These are phyloP conservation scores for Pythium dissimile DNA, from an alignment of 352 stramenopile species.

Conservation along the genomic window DNA sequence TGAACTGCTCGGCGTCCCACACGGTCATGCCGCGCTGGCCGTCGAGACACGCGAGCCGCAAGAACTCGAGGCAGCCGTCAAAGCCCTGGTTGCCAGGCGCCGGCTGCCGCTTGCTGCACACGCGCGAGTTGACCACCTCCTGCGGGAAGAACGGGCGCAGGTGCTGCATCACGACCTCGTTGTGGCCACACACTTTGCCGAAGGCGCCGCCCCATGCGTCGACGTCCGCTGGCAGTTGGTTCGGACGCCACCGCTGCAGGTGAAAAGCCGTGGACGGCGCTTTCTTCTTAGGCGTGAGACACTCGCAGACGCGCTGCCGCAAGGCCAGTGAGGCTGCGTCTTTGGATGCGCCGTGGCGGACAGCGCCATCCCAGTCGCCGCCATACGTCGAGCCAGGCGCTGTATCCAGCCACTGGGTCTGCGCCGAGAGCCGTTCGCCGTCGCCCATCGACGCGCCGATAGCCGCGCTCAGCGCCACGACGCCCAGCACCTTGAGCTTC, in stretches of 20 bases:
- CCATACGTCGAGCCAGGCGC: conserved; percentile 39
- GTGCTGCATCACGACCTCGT: conserved; percentile 87
- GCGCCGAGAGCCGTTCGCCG: conserved; percentile 62
- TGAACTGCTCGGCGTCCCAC: conserved; percentile 81
- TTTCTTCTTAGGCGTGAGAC: conserved; percentile 11
- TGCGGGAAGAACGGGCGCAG: conserved; percentile 84
- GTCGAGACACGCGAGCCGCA: conserved; percentile 59
- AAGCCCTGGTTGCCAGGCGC: conserved; percentile 87
- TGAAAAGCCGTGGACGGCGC: conserved; percentile 3
- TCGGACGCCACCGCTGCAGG: conserved; percentile 61
- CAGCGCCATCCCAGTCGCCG: conserved; percentile 58
- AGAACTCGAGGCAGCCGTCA: conserved; percentile 87
- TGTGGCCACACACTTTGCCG: conserved; percentile 87
- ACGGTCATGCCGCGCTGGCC: conserved; percentile 58
- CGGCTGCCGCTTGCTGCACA: conserved; percentile 73
- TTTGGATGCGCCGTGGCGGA: conserved; percentile 75
- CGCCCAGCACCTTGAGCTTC: conserved; percentile 62
- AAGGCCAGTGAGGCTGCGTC: conserved; percentile 62
- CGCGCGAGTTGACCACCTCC: conserved; percentile 85
- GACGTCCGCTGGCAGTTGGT: conserved; percentile 61
- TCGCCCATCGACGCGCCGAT: conserved; percentile 42
- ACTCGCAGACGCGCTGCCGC: conserved; percentile 34
- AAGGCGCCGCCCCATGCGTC: conserved; percentile 79
- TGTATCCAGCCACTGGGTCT: conserved; percentile 85
- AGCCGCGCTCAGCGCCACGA: conserved; percentile 55